Evolutionary conservation across 495 filamentous ascomycete species (phyloP), one percentile per base, ranked within the genome.

Genomic region (Glonium stellatum): DNA sequence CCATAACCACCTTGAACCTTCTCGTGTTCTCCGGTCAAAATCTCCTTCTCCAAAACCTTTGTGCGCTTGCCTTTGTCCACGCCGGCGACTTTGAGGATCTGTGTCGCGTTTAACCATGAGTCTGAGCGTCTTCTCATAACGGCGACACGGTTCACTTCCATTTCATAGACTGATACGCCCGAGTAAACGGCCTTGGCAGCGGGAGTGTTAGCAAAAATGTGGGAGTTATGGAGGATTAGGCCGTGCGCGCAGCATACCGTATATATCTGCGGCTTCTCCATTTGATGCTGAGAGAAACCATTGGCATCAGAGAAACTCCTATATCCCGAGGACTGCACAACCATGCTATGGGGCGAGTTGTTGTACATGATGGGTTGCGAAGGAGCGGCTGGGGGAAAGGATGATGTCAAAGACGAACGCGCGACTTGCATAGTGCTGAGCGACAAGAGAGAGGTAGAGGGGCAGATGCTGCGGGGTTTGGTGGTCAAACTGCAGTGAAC

Each of bases 1-100:
- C 93, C 93, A 69, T 98, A 98, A 8, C 93, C 95, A 11, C 93
- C 93, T 69, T 98, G 93, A 8, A 98, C 92, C 76, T 97, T 98
- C 69, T 98, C 93, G 71, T 98, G 92, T 66, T 93, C 88, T 57
- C 93, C 93, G 0, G 85, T 91, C 51, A 95, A 83, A 57, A 98
- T 97, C 73, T 97, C 93, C 72, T 96, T 97, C 70, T 98, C 93
- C 44, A 98, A 77, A 8, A 97, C 92, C 74, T 98, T 98, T 49
- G 93, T 97, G 53, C 93, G 84, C 69, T 95, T 92, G 42, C 92
- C 93, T 73, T 98, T 98, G 63, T 95, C 92, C 46, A 98, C 90
- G 27, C 90, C 90, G 13, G 93, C 93, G 31, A 98, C 90, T 72
- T 98, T 98, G 53, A 76, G 71, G 62, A 76, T 75, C 57, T 76